phyloP scores from a whole-genome alignment of 208 protist genomes.

The Leishmania major region DNA sequence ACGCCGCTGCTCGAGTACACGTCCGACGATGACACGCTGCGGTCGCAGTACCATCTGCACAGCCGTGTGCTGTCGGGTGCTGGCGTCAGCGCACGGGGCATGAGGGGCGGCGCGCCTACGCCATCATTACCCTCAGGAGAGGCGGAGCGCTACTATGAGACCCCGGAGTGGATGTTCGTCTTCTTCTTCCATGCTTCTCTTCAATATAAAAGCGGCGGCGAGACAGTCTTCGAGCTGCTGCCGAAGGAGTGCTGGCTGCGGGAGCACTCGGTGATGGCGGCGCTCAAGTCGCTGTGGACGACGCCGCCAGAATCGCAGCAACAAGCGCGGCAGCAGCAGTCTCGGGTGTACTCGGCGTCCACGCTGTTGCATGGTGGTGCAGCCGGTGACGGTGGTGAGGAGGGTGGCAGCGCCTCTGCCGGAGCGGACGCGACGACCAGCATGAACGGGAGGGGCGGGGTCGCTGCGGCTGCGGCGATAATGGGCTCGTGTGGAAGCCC shows the following conservation, averaged over 20 bases:
- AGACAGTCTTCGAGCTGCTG: conserved; percentile 67
- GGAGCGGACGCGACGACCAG: not conserved
- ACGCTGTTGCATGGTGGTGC: not conserved
- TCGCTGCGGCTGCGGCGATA: not conserved
- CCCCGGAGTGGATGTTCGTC: conserved; percentile 64
- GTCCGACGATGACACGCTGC: conserved; percentile 58
- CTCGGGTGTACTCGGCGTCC: not conserved
- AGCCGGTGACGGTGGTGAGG: conserved; percentile 4
- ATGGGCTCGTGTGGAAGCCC: not conserved
- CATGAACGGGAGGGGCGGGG: not conserved
- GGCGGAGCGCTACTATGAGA: conserved; percentile 59
- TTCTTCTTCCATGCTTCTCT: conserved; percentile 76
- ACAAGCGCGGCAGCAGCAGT: not conserved
- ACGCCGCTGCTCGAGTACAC: conserved; percentile 85
- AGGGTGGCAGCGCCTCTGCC: conserved; percentile 9
- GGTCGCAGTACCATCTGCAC: conserved; percentile 74
- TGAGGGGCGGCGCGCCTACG: not conserved
- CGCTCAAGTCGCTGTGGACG: not conserved
- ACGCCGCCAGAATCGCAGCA: not conserved
- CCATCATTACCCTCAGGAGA: not conserved
- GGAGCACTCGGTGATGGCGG: conserved; percentile 21
- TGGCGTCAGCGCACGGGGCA: not conserved
- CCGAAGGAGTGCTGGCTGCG: conserved; percentile 68
- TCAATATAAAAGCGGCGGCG: conserved; percentile 29
- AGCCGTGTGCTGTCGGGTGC: conserved; percentile 27